phyloP scores from a whole-genome alignment of 2,329 filamentous ascomycete species.

The Cladophialophora psammophila region DNA sequence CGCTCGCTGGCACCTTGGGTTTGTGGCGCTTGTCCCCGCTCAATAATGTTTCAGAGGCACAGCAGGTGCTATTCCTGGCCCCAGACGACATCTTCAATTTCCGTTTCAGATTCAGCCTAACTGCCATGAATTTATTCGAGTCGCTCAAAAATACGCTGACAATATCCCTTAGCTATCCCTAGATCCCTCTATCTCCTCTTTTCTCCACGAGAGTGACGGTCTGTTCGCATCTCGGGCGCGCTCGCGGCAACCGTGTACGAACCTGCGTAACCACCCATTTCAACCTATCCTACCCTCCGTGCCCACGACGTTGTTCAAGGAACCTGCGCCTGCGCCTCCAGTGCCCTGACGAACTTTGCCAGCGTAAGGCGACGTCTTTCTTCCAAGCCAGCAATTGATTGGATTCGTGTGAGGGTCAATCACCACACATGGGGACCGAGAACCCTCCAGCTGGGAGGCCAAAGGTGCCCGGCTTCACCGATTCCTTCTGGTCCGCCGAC shows the following conservation, averaged over 20 bases:
- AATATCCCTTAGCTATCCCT: conserved; percentile 3
- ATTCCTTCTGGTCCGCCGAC: conserved; percentile 97
- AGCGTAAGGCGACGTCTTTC: not conserved
- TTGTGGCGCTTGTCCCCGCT: not conserved
- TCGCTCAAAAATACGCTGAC: conserved; percentile 4
- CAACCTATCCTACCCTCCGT: not conserved
- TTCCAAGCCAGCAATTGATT: not conserved
- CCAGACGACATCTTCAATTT: conserved; percentile 18
- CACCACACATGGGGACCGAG: conserved; percentile 27
- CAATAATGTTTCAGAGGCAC: conserved; percentile 16
- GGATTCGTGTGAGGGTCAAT: not conserved
- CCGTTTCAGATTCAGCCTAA: conserved; percentile 26
- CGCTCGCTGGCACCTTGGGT: not conserved
- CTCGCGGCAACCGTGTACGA: not conserved
- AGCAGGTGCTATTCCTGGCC: conserved; percentile 24
- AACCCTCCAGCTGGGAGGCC: conserved; percentile 23
- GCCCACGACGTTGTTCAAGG: not conserved
- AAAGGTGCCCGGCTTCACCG: conserved; percentile 86
- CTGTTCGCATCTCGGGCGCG: not conserved
- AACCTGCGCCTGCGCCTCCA: not conserved
- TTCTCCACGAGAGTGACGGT: not conserved
- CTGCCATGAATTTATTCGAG: not conserved
- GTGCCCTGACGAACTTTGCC: not conserved
- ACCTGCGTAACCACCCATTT: conserved; percentile 11
- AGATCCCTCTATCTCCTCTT: conserved; percentile 1